Conservation (phyloP, 2,329 filamentous ascomycete genomes). For the Penicillium sp. region DNA sequence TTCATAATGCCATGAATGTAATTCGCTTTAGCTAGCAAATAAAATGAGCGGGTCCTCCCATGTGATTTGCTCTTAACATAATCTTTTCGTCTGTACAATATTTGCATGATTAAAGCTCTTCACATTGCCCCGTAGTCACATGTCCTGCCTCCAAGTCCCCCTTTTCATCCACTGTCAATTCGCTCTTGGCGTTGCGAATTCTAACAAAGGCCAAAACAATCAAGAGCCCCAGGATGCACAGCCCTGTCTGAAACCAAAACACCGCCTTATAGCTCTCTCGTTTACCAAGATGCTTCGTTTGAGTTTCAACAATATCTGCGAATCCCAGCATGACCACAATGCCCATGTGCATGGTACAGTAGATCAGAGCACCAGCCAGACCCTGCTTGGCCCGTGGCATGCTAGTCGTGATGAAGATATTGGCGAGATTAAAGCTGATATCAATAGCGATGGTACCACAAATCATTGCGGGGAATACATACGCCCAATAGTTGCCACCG, state of each 20-base stretch:
- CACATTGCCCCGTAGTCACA: not conserved
- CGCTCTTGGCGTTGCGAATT: conserved; percentile 62
- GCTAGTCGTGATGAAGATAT: conserved; percentile 77
- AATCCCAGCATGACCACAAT: conserved; percentile 75
- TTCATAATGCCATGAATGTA: conserved; percentile 8
- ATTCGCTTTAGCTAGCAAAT: conserved; percentile 2
- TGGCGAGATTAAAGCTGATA: conserved; percentile 75
- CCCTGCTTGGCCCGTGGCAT: conserved; percentile 72
- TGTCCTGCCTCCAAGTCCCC: conserved; percentile 13
- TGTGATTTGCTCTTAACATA: not conserved
- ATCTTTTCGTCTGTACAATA: too few species aligned
- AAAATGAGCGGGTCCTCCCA: not conserved
- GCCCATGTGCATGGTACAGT: conserved; percentile 72
- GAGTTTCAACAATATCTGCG: conserved; percentile 66
- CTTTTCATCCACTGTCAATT: conserved; percentile 64
- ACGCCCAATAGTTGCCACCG: conserved; percentile 71
- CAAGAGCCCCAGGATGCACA: conserved; percentile 58
- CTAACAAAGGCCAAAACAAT: conserved; percentile 62
- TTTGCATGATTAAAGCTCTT: not conserved
- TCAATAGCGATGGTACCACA: conserved; percentile 75
- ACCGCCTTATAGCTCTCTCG: conserved; percentile 66
- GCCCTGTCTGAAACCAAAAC: conserved; percentile 68
- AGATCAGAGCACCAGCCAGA: conserved; percentile 73
- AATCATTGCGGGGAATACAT: conserved; percentile 68
- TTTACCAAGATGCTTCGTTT: conserved; percentile 53